phyloP scores from a whole-genome alignment of 257 asterid species.

The Knoxia roxburghii region DNA sequence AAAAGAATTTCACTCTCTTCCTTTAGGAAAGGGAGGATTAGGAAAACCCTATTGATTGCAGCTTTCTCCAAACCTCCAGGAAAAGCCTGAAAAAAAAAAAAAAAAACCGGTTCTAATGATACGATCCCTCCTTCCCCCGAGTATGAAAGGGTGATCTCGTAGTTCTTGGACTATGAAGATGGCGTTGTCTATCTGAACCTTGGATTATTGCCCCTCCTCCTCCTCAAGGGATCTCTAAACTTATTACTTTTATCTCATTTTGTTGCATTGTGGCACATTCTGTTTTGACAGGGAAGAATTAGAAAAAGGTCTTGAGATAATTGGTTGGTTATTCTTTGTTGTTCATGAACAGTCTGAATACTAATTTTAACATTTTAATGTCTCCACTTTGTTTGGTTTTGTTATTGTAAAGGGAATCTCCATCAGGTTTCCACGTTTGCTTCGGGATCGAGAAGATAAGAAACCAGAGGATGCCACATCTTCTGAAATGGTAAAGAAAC shows the following conservation, averaged over 20 bases:
- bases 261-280: neutral
- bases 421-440: conserved; percentile 76
- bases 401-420: conserved; percentile 66
- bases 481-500: conserved; percentile 62
- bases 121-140: too few relatives aligned
- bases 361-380: neutral
- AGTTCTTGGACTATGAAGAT: too few relatives aligned
- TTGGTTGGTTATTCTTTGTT: neutral
- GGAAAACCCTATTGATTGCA: too few relatives aligned
- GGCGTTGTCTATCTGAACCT: too few relatives aligned
- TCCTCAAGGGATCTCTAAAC: neutral
- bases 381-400: conserved; percentile 20
- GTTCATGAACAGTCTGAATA: neutral
- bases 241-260: neutral
- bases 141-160: too few relatives aligned
- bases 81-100: too few relatives aligned
- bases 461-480: conserved; percentile 84
- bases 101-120: too few relatives aligned
- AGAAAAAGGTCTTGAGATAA: neutral
- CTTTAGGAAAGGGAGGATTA: too few relatives aligned
- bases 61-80: too few relatives aligned
- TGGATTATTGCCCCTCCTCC: neutral
- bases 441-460: conserved; percentile 85
- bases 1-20: too few relatives aligned
- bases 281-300: neutral